Percentiles rank a stretch among this genome's conserved stretches.
These are phyloP conservation scores for Calonectria pseudoreteaudii DNA, from an alignment of 2,329 filamentous ascomycete species.

Conservation along the genomic window DNA sequence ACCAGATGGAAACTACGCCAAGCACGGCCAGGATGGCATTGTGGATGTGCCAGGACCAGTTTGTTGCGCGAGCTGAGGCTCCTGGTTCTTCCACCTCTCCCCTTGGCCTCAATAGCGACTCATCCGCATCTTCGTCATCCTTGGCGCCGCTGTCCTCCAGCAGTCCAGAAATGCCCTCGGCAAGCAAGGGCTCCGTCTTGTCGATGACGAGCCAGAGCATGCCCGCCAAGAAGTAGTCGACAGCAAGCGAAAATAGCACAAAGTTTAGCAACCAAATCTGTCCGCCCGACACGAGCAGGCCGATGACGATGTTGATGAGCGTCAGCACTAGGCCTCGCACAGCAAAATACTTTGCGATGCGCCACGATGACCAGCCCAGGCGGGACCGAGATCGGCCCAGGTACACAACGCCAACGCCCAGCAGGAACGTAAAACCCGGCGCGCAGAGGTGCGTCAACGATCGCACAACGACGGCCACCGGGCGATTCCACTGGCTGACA, in stretches of 20 bases:
- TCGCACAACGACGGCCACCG: slow-evolving; percentile 52
- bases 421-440: slow-evolving; percentile 58
- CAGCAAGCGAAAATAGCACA: slow-evolving; percentile 57
- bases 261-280: slow-evolving; percentile 56
- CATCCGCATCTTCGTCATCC: slow-evolving; percentile 38
- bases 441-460: slow-evolving; percentile 59
- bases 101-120: slow-evolving; percentile 44
- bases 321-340: slow-evolving; percentile 52
- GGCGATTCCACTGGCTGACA: slow-evolving; percentile 52
- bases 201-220: slow-evolving; percentile 54
- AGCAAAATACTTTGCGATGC: slow-evolving; percentile 54
- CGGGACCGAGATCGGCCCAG: slow-evolving; percentile 55
- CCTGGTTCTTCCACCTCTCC: neutral
- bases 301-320: slow-evolving; percentile 46
- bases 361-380: slow-evolving; percentile 52
- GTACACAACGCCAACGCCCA: slow-evolving; percentile 59
- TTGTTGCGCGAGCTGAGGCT: slow-evolving; percentile 15
- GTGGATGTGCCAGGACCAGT: slow-evolving; percentile 55
- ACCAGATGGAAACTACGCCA: slow-evolving; percentile 54
- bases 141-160: slow-evolving; percentile 20
- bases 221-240: slow-evolving; percentile 59
- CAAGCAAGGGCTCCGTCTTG: slow-evolving; percentile 49
- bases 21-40: slow-evolving; percentile 51
- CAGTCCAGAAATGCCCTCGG: slow-evolving; percentile 36
- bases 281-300: slow-evolving; percentile 48